A percentile compares a stretch with the other conserved stretches of the same genome.
Evolutionary conservation across 129 eudicot species (phyloP).

Genomic region (Mikania micrantha): DNA sequence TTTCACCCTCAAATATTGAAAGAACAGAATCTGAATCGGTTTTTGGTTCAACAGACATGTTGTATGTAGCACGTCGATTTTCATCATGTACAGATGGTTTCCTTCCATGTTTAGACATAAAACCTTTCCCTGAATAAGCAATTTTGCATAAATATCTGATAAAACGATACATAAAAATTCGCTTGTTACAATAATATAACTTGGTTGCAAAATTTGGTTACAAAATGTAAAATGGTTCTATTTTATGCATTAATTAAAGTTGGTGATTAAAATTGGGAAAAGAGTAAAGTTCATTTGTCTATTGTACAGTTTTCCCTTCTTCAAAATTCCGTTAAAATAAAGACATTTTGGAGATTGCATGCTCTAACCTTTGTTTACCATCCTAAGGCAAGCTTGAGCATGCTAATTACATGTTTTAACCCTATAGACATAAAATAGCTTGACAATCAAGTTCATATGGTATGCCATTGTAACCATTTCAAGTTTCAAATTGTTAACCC

Average conservation of each 20-base stretch:
- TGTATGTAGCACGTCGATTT: slow-evolving; percentile 77
- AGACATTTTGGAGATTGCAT: not conserved
- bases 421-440: not conserved
- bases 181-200: not conserved
- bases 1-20: slow-evolving; percentile 77
- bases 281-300: not conserved
- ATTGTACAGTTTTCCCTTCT: not conserved
- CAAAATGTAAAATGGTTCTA: not conserved
- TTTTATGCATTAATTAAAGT: not conserved
- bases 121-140: slow-evolving; percentile 54
- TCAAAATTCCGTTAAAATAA: not conserved
- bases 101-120: slow-evolving; percentile 51
- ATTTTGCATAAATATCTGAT: not conserved
- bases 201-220: not conserved
- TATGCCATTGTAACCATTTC: not conserved
- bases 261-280: not conserved
- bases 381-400: not conserved
- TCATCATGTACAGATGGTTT: slow-evolving; percentile 60
- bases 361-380: not conserved
- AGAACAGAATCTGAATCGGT: slow-evolving; percentile 52
- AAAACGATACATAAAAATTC: too few species aligned
- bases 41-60: slow-evolving; percentile 41
- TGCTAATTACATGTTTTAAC: not conserved
- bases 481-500: not conserved
- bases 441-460: too few species aligned